Conservation (phyloP, 2,329 filamentous ascomycete genomes). For the Fusarium verrucosum region DNA sequence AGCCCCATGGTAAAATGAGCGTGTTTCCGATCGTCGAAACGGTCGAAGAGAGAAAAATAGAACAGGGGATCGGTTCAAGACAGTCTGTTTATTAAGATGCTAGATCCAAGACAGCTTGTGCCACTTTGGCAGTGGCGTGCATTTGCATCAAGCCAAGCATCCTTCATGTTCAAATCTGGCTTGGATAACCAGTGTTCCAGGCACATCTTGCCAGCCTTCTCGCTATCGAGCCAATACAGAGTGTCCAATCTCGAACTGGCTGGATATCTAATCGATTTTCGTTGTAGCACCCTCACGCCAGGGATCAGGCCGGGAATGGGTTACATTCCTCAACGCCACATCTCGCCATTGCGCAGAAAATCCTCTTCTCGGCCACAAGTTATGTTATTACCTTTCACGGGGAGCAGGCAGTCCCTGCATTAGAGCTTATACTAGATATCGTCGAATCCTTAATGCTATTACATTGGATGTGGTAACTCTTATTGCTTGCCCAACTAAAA, state of each 20-base stretch:
- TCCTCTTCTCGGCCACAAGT: too few relatives aligned
- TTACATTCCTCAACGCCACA: neutral
- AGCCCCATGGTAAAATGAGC: neutral
- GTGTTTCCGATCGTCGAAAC: neutral
- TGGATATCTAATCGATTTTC: neutral
- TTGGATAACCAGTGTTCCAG: neutral
- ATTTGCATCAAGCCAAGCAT: neutral
- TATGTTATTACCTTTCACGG: neutral
- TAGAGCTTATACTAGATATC: too few relatives aligned
- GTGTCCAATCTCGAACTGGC: too few relatives aligned
- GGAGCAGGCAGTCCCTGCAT: neutral
- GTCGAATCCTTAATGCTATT: too few relatives aligned
- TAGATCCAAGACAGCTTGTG: neutral
- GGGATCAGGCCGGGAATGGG: neutral
- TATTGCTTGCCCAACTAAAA: too few relatives aligned
- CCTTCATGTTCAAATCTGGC: neutral
- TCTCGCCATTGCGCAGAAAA: too few relatives aligned
- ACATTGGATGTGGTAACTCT: too few relatives aligned
- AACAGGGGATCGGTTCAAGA: neutral
- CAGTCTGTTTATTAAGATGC: neutral
- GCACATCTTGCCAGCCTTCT: neutral
- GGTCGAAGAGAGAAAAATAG: neutral
- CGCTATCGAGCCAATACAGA: neutral
- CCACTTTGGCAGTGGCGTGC: slow-evolving; percentile 1
- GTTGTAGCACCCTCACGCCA: neutral